Conservation (phyloP, 1,284 basidiomycete genomes). For the Pseudozyma tsukubaensis region DNA sequence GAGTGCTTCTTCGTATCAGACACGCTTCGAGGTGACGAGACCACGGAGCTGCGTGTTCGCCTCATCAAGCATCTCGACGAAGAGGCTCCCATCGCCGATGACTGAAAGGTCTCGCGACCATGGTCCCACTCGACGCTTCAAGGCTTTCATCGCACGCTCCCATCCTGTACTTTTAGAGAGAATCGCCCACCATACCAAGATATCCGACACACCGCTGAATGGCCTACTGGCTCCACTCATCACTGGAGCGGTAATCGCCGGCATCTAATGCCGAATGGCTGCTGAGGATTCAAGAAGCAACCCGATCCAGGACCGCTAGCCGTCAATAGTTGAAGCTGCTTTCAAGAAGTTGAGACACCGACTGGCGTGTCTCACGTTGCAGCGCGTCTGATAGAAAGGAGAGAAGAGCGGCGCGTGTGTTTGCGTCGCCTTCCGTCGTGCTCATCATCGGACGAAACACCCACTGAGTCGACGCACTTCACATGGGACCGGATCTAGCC, state of each 20-base stretch:
- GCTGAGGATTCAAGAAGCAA: no score
- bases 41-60: slow-evolving; percentile 90
- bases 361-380: no score
- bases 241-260: no score
- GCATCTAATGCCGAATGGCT: no score
- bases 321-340: no score
- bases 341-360: no score
- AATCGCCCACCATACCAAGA: not conserved
- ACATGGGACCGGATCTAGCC: not conserved
- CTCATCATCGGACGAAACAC: not conserved
- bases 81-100: slow-evolving; percentile 73
- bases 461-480: not conserved
- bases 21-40: slow-evolving; percentile 89
- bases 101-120: no score
- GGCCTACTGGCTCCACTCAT: no score
- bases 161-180: slow-evolving; percentile 1
- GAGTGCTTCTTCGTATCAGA: slow-evolving; percentile 90
- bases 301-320: no score
- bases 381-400: no score
- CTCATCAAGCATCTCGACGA: slow-evolving; percentile 93
- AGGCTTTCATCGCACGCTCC: not conserved
- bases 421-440: slow-evolving; percentile 11
- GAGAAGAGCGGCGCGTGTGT: no score
- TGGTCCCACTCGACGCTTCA: no score
- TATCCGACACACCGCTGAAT: not conserved